Evolutionary conservation across 1,139 yeast species (phyloP), one percentile per base, ranked within the genome.

Genomic region (Kurtzmaniella quercitrusa): DNA sequence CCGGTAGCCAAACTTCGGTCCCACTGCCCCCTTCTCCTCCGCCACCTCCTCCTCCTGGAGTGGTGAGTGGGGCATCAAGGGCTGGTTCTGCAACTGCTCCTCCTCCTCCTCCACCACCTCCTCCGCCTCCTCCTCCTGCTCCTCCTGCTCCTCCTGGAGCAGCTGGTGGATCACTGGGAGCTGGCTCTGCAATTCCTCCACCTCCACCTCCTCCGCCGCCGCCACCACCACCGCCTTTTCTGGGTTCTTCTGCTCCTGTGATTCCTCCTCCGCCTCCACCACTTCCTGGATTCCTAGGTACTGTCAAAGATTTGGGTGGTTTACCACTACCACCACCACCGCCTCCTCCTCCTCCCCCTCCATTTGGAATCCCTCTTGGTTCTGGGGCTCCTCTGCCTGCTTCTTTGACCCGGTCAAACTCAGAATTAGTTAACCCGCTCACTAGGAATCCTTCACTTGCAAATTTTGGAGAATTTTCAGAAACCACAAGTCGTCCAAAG

Each of bases 401-500:
- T 33, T 55, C 63, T 9, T 12, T 36, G 16, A 6, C 38, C 7
- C 19, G 27, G 7, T 36, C 38, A 2, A 19, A 19, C 17, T 36
- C 38, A 10, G 25, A 19, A 12, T 9, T 12, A 6, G 14, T 10
- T 10, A 19, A 18, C 25, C 17, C 25, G 3, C 19, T 36, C 12
- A 3, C 27, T 36, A 21, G 25, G 19, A 21, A 36, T 36, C 15
- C 38, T 3, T 36, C 38, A 4, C 25, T 19, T 2, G 27, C 38
- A 8, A 36, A 36, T 36, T n/a, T 36, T n/a, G 25, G 17, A 11
- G 38, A 36, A 11, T 10, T 19, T 18, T 47, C 48, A n/a, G 27
- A 39, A 14, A 17, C 8, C 10, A 9, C 14, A 15, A 62, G 69
- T 14, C 69, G 84, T 43, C 86, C 94, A 3, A 76, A 76, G 45